A percentile compares a stretch with the other conserved stretches of the same genome.
Conservation (phyloP, 139 green algal species). For the Tetradesmus obliquus region DNA sequence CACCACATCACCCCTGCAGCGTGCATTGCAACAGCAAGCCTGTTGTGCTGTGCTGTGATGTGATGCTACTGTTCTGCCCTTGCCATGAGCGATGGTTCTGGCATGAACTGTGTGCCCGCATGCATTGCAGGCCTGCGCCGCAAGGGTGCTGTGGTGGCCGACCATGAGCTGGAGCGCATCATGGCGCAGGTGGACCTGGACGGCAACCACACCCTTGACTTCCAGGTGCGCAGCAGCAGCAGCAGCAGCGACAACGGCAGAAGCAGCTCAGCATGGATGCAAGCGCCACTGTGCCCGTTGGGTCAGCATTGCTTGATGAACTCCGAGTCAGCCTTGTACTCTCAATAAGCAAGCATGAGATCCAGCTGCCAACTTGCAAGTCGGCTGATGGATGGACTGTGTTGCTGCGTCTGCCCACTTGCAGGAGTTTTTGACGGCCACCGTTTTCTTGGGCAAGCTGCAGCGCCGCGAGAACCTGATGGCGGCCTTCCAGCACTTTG, state of each 20-base stretch:
- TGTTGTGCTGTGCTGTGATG: background rate
- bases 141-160: slow-evolving; percentile 67
- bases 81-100: background rate
- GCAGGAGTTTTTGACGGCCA: slow-evolving; percentile 84
- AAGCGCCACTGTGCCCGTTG: too few relatives aligned
- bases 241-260: background rate
- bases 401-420: background rate
- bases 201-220: slow-evolving; percentile 81
- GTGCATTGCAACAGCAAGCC: too few relatives aligned
- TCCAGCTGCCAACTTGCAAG: background rate
- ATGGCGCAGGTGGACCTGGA: slow-evolving; percentile 81
- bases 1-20: too few relatives aligned
- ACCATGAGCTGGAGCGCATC: slow-evolving; percentile 78
- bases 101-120: background rate
- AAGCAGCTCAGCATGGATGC: background rate
- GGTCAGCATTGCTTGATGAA: too few relatives aligned
- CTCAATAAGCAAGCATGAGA: background rate
- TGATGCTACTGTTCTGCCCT: background rate
- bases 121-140: slow-evolving; percentile 28
- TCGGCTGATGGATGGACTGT: background rate
- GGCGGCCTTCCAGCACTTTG: slow-evolving; percentile 78
- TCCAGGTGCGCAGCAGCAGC: slow-evolving; percentile 64
- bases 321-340: too few relatives aligned
- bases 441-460: slow-evolving; percentile 76
- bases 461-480: slow-evolving; percentile 76